Conservation (phyloP, 2,329 filamentous ascomycete genomes). For the Curvularia lunata region DNA sequence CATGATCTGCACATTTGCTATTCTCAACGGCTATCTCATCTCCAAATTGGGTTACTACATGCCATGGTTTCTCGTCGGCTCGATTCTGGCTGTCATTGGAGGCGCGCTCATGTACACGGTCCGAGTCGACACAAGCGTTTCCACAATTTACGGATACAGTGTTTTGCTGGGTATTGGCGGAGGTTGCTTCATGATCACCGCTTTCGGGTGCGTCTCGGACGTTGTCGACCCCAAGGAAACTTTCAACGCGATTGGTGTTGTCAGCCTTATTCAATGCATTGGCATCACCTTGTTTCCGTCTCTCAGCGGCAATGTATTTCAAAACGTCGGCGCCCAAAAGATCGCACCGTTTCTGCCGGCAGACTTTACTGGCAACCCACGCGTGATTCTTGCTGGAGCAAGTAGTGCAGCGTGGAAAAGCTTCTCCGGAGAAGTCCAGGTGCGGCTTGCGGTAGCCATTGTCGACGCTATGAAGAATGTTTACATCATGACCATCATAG, state of each 20-base stretch:
- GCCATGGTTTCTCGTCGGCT: conserved; percentile 22
- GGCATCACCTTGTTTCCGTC: conserved; percentile 16
- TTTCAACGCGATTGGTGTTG: conserved; percentile 20
- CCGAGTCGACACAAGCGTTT: conserved; percentile 10
- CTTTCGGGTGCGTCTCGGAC: conserved; percentile 21
- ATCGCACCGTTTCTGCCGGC: conserved; percentile 7
- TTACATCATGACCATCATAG: conserved; percentile 10
- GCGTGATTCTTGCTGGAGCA: conserved; percentile 5
- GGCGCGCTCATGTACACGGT: conserved; percentile 25
- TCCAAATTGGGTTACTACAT: conserved; percentile 26
- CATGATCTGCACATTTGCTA: conserved; percentile 18
- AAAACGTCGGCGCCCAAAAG: conserved; percentile 6
- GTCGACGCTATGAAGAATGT: conserved; percentile 10
- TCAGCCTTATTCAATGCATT: conserved; percentile 21
- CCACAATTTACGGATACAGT: conserved; percentile 32
- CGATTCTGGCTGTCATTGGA: conserved; percentile 18
- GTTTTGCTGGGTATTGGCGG: conserved; percentile 30
- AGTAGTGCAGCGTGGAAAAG: background rate
- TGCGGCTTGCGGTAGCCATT: conserved; percentile 6
- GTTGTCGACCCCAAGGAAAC: conserved; percentile 16
- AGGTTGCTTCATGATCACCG: conserved; percentile 21
- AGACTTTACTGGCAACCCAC: conserved; percentile 1
- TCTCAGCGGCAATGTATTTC: conserved; percentile 9
- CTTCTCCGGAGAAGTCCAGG: conserved; percentile 3
- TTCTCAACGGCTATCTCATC: conserved; percentile 29